phyloP scores from a whole-genome alignment of 352 stramenopile genomes.

The Globisporangium canariense region DNA sequence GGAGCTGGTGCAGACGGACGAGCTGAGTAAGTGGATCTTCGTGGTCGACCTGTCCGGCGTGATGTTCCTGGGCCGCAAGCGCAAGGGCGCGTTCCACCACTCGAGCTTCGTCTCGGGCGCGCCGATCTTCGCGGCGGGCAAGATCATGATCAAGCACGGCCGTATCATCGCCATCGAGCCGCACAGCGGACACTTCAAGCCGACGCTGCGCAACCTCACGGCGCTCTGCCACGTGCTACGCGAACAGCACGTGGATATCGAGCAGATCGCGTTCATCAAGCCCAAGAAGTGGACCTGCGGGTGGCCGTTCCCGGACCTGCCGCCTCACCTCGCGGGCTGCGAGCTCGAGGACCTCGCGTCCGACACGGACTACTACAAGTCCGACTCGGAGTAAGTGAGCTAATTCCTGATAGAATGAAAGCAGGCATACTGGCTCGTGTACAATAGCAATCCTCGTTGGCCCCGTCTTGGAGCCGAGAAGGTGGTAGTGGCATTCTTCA shows the following conservation, averaged over 20 bases:
- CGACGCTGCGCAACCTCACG: constrained; percentile 41
- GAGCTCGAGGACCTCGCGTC: constrained; percentile 46
- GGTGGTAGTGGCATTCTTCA: background rate
- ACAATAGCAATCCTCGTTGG: background rate
- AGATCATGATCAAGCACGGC: constrained; percentile 59
- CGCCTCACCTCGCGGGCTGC: constrained; percentile 16
- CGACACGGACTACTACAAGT: constrained; percentile 50
- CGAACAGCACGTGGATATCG: constrained; percentile 35
- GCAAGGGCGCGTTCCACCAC: constrained; percentile 72
- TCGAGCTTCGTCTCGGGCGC: constrained; percentile 70
- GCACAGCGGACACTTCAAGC: constrained; percentile 77
- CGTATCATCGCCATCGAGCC: constrained; percentile 60
- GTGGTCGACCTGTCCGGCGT: constrained; percentile 33
- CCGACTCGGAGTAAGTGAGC: constrained; percentile 19
- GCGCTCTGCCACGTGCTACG: constrained; percentile 40
- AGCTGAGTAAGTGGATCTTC: constrained; percentile 76
- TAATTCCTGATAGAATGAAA: constrained; percentile 1
- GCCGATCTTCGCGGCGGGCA: constrained; percentile 60
- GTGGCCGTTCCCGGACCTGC: constrained; percentile 51
- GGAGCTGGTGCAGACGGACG: constrained; percentile 48
- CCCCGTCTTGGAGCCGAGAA: background rate
- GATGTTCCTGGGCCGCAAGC: constrained; percentile 70
- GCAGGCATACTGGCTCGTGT: background rate
- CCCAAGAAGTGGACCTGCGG: constrained; percentile 65
- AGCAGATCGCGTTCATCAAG: constrained; percentile 49